Evolutionary conservation across 2,329 filamentous ascomycete species (phyloP).

Genomic region (Neofusicoccum kwambonambiense): DNA sequence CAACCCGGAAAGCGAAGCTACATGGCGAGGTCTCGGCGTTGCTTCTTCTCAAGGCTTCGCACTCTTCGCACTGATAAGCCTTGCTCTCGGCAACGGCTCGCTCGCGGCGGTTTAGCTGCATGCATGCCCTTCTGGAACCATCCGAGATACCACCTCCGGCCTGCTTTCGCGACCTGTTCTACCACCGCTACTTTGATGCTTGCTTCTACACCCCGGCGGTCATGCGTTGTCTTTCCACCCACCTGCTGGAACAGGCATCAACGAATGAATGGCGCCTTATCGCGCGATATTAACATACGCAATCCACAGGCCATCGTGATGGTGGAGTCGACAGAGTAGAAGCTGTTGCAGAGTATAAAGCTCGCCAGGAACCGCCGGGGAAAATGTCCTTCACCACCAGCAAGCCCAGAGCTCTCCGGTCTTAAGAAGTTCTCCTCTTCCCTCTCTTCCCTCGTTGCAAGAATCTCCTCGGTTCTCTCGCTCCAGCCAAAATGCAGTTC

Average conservation of each 20-base stretch:
- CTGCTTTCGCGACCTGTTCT: too few relatives aligned
- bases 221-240: neutral
- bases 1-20: neutral
- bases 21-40: neutral
- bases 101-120: neutral
- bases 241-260: constrained; percentile 3
- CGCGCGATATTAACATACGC: neutral
- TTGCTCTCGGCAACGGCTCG: neutral
- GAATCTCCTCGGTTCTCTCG: too few relatives aligned
- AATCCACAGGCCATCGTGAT: neutral
- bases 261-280: neutral
- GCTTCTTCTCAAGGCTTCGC: neutral
- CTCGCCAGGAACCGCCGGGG: neutral
- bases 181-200: too few relatives aligned
- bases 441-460: too few relatives aligned
- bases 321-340: neutral
- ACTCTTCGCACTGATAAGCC: neutral
- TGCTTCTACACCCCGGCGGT: neutral
- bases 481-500: too few relatives aligned
- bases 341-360: neutral
- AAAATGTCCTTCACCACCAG: neutral
- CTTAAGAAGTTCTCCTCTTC: neutral
- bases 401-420: neutral
- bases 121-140: neutral
- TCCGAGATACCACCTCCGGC: too few relatives aligned